Conservation (phyloP, 2,329 filamentous ascomycete genomes). For the Neonectria magnoliae region DNA sequence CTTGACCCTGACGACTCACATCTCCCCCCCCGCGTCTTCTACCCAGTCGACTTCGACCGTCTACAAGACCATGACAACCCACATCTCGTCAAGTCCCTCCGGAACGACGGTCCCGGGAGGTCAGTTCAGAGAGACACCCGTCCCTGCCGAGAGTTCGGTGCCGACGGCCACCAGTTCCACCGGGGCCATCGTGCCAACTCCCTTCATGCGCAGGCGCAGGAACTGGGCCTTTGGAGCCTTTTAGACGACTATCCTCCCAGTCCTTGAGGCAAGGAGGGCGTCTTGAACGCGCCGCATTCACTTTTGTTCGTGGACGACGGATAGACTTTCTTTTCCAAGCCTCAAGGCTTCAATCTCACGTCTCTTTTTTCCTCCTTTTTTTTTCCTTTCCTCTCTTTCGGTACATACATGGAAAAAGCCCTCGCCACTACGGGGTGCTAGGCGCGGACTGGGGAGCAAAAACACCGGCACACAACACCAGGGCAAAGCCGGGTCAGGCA, state of each 20-base stretch:
- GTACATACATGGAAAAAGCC: constrained; percentile 29
- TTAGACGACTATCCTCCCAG: constrained; percentile 15
- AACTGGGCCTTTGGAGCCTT: constrained; percentile 40
- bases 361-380: constrained; percentile 21
- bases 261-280: background rate
- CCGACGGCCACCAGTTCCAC: constrained; percentile 17
- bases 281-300: background rate
- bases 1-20: constrained; percentile 11
- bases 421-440: constrained; percentile 4
- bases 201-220: constrained; percentile 36
- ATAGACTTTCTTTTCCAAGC: background rate
- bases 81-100: constrained; percentile 17
- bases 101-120: constrained; percentile 32
- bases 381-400: constrained; percentile 26
- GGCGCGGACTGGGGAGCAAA: constrained; percentile 10
- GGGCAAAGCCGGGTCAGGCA: constrained; percentile 18
- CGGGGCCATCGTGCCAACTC: constrained; percentile 28
- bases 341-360: constrained; percentile 25
- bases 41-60: constrained; percentile 31
- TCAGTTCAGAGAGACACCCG: constrained; percentile 35
- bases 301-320: background rate
- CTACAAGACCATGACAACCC: constrained; percentile 32
- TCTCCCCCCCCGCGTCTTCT: constrained; percentile 8
- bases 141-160: constrained; percentile 14
- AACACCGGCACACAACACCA: background rate